A percentile compares a stretch with the other conserved stretches of the same genome.
phyloP scores from a whole-genome alignment of 371 early-diverging fungal species.

The Mortierella sp. region DNA sequence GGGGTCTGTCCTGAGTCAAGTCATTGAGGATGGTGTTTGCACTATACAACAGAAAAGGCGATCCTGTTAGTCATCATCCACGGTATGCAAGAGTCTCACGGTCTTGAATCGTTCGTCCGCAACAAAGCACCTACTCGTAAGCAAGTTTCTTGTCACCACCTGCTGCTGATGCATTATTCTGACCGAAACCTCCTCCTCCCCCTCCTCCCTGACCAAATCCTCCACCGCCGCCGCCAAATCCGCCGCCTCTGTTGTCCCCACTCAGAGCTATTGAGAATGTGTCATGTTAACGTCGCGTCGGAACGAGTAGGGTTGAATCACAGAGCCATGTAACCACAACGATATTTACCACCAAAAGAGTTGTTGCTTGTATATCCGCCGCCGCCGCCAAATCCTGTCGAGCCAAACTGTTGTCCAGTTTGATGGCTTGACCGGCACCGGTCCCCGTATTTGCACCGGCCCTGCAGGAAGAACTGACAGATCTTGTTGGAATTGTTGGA shows the following conservation, averaged over 20 bases:
- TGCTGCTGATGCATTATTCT: constrained; percentile 14
- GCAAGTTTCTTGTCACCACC: constrained; percentile 32
- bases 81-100: not conserved
- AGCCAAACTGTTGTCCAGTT: constrained; percentile 24
- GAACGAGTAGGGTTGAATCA: too few species aligned
- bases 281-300: not conserved
- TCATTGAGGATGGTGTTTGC: constrained; percentile 56
- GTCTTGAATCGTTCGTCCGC: too few species aligned
- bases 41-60: constrained; percentile 25
- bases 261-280: constrained; percentile 19
- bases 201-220: constrained; percentile 27
- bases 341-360: constrained; percentile 40
- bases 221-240: constrained; percentile 38
- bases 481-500: too few species aligned
- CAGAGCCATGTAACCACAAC: too few species aligned
- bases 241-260: constrained; percentile 34
- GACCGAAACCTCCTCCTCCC: constrained; percentile 20
- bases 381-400: constrained; percentile 23
- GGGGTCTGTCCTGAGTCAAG: constrained; percentile 60
- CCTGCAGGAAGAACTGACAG: constrained; percentile 62
- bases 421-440: constrained; percentile 60
- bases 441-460: constrained; percentile 60
- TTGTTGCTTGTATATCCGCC: constrained; percentile 29
- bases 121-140: constrained; percentile 31
- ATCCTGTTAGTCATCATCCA: not conserved